Conservation (phyloP, 768 basidiomycete genomes). For the Clitopilus passeckerianus region DNA sequence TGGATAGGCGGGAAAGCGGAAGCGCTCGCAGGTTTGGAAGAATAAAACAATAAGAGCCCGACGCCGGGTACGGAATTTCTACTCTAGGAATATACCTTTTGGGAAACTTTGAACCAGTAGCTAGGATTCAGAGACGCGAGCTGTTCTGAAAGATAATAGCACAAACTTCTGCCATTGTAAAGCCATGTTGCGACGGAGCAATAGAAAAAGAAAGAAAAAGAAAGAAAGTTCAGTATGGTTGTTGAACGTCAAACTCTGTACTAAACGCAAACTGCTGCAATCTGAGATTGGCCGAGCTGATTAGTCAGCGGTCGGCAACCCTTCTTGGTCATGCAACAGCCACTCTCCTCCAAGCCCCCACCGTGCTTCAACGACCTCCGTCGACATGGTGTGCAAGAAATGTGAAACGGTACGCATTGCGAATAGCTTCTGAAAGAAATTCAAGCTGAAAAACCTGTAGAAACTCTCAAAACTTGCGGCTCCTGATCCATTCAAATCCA, state of each 20-base stretch:
- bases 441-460: constrained; percentile 32
- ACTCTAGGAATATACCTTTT: constrained; percentile 24
- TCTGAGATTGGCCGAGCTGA: constrained; percentile 4
- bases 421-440: constrained; percentile 4
- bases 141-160: constrained; percentile 29
- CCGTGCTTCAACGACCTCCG: constrained; percentile 9
- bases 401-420: constrained; percentile 60
- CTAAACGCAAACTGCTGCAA: neutral
- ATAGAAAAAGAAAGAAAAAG: constrained; percentile 2
- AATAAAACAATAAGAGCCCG: constrained; percentile 49
- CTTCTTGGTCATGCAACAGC: neutral
- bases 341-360: constrained; percentile 8
- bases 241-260: neutral
- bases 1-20: constrained; percentile 19
- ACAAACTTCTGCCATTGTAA: constrained; percentile 25
- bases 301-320: constrained; percentile 28
- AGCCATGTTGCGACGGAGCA: constrained; percentile 27
- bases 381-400: constrained; percentile 81
- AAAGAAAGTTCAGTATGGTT: neutral
- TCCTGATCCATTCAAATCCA: constrained; percentile 80
- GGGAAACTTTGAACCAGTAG: constrained; percentile 30
- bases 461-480: constrained; percentile 91
- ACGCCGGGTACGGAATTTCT: constrained; percentile 37
- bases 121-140: constrained; percentile 16
- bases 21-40: constrained; percentile 24